Conservation (phyloP, 257 asterid genomes). For the Fraxinus pennsylvanica region DNA sequence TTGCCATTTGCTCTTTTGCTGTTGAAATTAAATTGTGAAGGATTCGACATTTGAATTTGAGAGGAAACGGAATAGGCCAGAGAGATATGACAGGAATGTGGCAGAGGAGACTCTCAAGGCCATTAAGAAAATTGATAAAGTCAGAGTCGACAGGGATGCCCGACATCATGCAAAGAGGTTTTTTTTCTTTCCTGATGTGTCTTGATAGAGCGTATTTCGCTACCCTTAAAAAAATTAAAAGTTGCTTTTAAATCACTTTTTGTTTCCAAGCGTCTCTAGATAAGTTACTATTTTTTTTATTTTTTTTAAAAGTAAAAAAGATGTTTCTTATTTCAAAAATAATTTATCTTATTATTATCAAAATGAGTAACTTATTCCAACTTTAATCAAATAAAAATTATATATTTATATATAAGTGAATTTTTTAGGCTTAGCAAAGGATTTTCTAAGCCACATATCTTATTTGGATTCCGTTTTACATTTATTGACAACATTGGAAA, state of each 20-base stretch:
- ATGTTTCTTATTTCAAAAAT: background rate
- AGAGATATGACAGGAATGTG: slow-evolving; percentile 45
- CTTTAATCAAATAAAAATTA: background rate
- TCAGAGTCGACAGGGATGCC: slow-evolving; percentile 68
- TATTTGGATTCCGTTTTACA: background rate
- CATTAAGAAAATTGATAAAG: slow-evolving; percentile 58
- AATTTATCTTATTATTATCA: background rate
- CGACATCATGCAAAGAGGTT: slow-evolving; percentile 61
- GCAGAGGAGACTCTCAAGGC: slow-evolving; percentile 41
- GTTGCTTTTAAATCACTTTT: background rate
- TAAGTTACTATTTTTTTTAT: slow-evolving; percentile 24
- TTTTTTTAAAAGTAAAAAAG: background rate
- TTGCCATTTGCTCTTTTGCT: slow-evolving; percentile 4
- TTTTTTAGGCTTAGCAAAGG: background rate
- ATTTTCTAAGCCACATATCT: background rate
- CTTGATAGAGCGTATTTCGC: background rate
- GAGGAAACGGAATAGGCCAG: slow-evolving; percentile 50
- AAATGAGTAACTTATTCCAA: background rate
- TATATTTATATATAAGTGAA: background rate
- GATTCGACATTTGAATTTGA: slow-evolving; percentile 78
- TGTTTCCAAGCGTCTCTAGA: background rate
- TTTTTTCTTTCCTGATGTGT: slow-evolving; percentile 4
- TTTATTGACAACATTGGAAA: slow-evolving; percentile 5
- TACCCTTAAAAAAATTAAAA: background rate
- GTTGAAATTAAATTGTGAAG: slow-evolving; percentile 36